phyloP scores from a whole-genome alignment of 768 basidiomycete species.

The Termitomyces sp. region DNA sequence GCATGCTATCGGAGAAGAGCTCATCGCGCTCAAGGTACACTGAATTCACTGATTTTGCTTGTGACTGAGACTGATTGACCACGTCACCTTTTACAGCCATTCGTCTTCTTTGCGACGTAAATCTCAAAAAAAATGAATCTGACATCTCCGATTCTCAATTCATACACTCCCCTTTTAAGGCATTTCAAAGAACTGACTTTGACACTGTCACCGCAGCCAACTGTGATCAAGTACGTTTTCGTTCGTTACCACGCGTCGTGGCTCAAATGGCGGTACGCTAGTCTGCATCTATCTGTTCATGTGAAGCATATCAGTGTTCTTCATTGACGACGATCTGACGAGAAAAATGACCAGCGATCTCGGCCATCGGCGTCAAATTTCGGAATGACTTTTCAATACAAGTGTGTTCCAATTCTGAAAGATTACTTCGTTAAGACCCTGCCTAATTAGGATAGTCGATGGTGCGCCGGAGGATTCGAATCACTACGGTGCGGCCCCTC shows the following conservation, averaged over 20 bases:
- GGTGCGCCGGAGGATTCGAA: constrained; percentile 54
- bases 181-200: constrained; percentile 79
- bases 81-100: constrained; percentile 43
- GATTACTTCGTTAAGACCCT: not conserved
- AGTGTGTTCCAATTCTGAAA: constrained; percentile 30
- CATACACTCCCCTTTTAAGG: constrained; percentile 25
- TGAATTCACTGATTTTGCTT: not conserved
- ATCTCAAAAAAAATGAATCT: constrained; percentile 9
- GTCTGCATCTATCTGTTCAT: constrained; percentile 80
- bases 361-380: constrained; percentile 50
- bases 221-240: constrained; percentile 62
- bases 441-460: constrained; percentile 57
- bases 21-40: constrained; percentile 65
- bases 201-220: constrained; percentile 72
- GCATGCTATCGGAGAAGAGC: constrained; percentile 77
- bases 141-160: not conserved
- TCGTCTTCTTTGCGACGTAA: constrained; percentile 90
- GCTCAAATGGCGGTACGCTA: constrained; percentile 22
- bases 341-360: constrained; percentile 36
- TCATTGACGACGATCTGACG: not conserved
- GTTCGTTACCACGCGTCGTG: not conserved
- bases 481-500: constrained; percentile 60
- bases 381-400: constrained; percentile 76
- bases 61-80: not conserved
- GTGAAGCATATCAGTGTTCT: constrained; percentile 26